These are phyloP conservation scores for Volvox reticuliferus DNA, from an alignment of 139 green algal species.

Conservation along the genomic window DNA sequence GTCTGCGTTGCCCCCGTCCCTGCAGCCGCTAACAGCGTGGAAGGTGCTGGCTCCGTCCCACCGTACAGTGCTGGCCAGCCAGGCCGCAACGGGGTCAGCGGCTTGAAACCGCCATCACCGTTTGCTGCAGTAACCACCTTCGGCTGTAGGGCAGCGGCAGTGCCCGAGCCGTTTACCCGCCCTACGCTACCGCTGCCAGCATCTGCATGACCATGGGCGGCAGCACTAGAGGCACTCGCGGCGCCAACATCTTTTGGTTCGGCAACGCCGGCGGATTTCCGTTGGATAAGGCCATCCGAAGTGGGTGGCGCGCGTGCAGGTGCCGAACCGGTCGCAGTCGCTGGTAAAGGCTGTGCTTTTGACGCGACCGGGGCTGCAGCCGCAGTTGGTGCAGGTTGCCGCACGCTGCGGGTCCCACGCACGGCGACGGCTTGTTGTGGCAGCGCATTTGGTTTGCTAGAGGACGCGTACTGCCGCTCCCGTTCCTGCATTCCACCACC, in stretches of 20 bases:
- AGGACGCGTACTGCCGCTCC: slow-evolving; percentile 23
- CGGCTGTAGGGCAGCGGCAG: not conserved
- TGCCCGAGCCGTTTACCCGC: not conserved
- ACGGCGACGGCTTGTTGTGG: not conserved
- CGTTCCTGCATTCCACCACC: slow-evolving; percentile 8
- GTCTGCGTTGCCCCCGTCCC: not conserved
- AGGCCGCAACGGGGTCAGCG: not conserved
- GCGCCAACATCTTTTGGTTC: not conserved
- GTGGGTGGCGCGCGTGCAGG: not conserved
- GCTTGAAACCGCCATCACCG: not conserved
- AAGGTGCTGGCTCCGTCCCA: not conserved
- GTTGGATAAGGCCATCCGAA: not conserved
- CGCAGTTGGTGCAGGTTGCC: not conserved
- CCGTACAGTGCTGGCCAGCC: slow-evolving; percentile 22
- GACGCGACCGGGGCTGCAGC: not conserved
- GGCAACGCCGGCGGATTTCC: not conserved
- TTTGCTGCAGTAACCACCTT: not conserved
- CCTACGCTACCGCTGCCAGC: not conserved
- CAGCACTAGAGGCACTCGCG: not conserved
- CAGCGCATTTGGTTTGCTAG: not conserved
- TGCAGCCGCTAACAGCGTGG: not conserved
- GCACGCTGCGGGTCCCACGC: not conserved
- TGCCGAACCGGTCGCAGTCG: not conserved
- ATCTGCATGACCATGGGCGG: not conserved
- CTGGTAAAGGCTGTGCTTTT: not conserved